Evolutionary conservation across 1,139 yeast species (phyloP), one percentile per base, ranked within the genome.

Genomic region (Kodamaea arcana): DNA sequence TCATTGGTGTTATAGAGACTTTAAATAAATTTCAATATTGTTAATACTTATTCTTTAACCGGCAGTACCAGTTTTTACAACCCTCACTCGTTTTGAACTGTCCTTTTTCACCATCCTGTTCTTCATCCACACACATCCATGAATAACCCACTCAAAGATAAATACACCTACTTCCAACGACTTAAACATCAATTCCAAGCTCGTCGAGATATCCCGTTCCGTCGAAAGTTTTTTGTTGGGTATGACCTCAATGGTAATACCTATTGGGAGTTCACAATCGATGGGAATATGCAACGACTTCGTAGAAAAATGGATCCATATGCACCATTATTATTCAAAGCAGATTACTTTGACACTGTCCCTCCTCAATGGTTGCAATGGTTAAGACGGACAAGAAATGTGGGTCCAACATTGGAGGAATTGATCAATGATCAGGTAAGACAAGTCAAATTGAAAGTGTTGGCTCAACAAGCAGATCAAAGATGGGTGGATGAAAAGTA

Each of bases 291-390:
- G 59, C 67, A 58, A 30, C 50, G 74, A 37, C 61, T 75, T 33
- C 56, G 82, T 35, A 48, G 82, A 29, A 72, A 74, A 41, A 58
- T 72, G 45, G 73, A 72, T 40, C 82, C 81, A 1, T 57, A 53
- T 37, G 51, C 58, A 36, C 57, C 58, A 28, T 58, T 63, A 35
- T 46, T 63, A 4, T 70, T 69, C 51, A 60, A 74, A 36, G 72
- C 65, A 5, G 80, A 75, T 45, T 75, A 75, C 45, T 73, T 68
- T 45, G 49, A 54, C 7, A 66, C 70, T 3, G 63, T 75, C 0
- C 81, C 80, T 12, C 80, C 92, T 1, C 90, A 80, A 50, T 85
- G 95, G 94, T 62, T 76, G 28, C 90, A 82, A 52, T 85, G 95
- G 95, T 65, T 86, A 16, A 58, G 94, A 33, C 66, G 77, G 46